Evolutionary conservation across 768 basidiomycete genomes (phyloP), one percentile per base, ranked within the genome.

Genomic region (Pleurotus salmoneostramineus): DNA sequence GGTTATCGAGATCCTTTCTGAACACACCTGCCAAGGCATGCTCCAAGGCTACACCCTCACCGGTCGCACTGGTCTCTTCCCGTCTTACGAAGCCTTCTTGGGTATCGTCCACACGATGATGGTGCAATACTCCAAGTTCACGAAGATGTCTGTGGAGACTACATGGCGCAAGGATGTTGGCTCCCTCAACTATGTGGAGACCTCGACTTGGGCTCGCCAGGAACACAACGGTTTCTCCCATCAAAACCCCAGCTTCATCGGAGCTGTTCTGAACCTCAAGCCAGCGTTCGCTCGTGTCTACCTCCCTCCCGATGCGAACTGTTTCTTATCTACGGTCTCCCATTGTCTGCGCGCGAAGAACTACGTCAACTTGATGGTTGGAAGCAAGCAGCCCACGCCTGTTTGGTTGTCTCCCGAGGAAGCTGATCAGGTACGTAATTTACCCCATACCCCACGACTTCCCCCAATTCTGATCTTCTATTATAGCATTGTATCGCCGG

Each of bases 1-100:
- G 6, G 83, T 95, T 46, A 78, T 94, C 59, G 94, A 96, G 71
- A 94, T 95, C 57, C 83, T 95, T 14, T 91, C 88, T 5, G 91
- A 93, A 66, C 92, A 94, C 65, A 92, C 90, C 7, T 89, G 89
- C 63, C 90, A 94, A 67, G 92, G 89, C 21, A 93, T 93, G 87
- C 76, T 95, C 10, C 91, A 97, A 71, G 93, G 94, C 2, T 95
- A 95, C 71, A 93, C 92, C 5, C 82, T 97, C 47, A 95, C 94
- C 0, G 94, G 94, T 6, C 78, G 88, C 42, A 89, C 87, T 0
- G 93, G 84, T 10, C 76, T 95, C 35, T 93, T 96, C 82, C 93
- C 94, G 1, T 88, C 85, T 32, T 95, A 96, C 69, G 94, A 96
- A 68, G 88, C 91, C 0, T 97, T 96, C 81, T 76, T 95, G 45